Evolutionary conservation across 78 protist species (phyloP), one percentile per base, ranked within the genome.

Genomic region (Mantamonas sphyraenae): DNA sequence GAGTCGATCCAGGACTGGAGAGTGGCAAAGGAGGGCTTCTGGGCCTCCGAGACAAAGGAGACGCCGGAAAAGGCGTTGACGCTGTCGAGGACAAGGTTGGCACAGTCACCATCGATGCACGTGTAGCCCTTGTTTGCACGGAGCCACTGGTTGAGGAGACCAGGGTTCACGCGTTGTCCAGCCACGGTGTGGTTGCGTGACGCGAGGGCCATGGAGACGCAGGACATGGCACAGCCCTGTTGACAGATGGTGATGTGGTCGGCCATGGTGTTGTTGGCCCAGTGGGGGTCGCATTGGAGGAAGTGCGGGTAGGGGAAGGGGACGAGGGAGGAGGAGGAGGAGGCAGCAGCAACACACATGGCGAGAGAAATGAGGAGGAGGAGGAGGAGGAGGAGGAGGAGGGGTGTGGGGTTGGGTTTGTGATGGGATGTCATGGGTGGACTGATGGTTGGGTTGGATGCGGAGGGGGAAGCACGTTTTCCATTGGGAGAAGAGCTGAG

Each of bases 191-290:
- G 10, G 35, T 34, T 26, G 31, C 8, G 40, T 4, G 35, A 35
- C 16, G 35, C 1, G 31, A 65, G 40, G 24, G 71, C 71, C 71
- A 65, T 65, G 20, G 71, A 12, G 17, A 65, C n/a, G 24, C 71
- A 34, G 17, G 63, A 53, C 71, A 65, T 65, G 58, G 71, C 71
- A 19, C 71, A 65, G 7, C 71, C 71, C n/a, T 65, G 35, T 9
- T 19, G 10, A 16, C 71, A 65, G 22, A 65, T 24, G 26, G 71
- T 65, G 28, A 53, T 19, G 2, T 3, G 63, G n/a, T 65, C 28
- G 12, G 39, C 63, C 71, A 65, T 65, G 30, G 35, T 20, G 24
- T 35, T n/a, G 39, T 12, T 9, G 10, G 55, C 53, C 71, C 71
- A 65, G 3, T n/a, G 58, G 3, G 50, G 2, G 40, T 65, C 71